Evolutionary conservation across 768 basidiomycete species (phyloP), one percentile per base, ranked within the genome.

Genomic region (Boletus edulis): DNA sequence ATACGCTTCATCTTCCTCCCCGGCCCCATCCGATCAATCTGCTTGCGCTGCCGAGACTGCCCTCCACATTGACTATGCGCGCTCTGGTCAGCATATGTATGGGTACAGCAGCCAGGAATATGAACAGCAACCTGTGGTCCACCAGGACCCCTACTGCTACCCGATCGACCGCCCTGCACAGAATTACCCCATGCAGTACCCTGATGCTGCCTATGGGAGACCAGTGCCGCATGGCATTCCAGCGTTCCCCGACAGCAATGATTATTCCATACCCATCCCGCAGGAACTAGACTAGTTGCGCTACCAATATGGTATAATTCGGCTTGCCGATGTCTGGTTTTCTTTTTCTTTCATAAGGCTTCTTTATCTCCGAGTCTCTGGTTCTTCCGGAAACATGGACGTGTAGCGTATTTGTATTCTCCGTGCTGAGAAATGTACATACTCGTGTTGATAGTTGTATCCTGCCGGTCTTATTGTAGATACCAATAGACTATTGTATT

Each of bases 1-100:
- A 9, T 31, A 52, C 35, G 55, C 62, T 13, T 62, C 67, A 18
- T 64, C 67, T 24, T 61, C 67, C 31, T 68, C 64, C 17, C 59
- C 67, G 13, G 57, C 45, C 22, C 51, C 38, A 11, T 57, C 68
- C 55, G 68, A 69, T 49, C 68, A 66, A 24, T 59, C 68, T 3
- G 54, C 62, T 29, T 46, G 50, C 43, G 27, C 53, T 29, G 32
- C 49, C 38, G 66, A 68, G 10, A 46, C 55, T 49, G 4, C 47
- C 17, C 37, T 34, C 44, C 50, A 46, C 35, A 18, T 37, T 20
- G 59, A 49, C 13, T 56, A 60, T 39, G 5, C 32, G 39, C 47
- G 13, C 45, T 54, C 45, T 17, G 31, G 7, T 18, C 59, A 50
- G n/a, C n/a, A 42, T 41, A 38, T 56, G 56, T 56, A 46, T 48